These are phyloP conservation scores for Zygosaccharomyces rouxii DNA, from an alignment of 805 yeast species.

Conservation along the genomic window DNA sequence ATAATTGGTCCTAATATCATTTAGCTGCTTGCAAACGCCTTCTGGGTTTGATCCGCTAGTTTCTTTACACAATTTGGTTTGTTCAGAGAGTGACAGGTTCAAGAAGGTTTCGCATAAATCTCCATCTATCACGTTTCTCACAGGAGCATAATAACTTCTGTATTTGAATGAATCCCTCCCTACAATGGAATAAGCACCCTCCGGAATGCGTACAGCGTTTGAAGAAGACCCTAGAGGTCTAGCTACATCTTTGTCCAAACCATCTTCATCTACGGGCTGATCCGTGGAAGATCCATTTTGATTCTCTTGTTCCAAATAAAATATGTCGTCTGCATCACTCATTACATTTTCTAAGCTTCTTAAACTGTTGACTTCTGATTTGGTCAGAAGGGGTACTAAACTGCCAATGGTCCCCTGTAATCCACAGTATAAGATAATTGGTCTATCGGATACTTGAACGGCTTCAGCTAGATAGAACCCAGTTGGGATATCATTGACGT, in stretches of 20 bases:
- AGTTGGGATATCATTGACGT: slow-evolving; percentile 66
- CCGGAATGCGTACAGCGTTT: slow-evolving; percentile 8
- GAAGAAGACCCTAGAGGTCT: slow-evolving; percentile 7
- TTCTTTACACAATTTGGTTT: slow-evolving; percentile 28
- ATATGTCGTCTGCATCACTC: slow-evolving; percentile 27
- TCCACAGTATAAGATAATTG: slow-evolving; percentile 66
- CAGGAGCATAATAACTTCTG: slow-evolving; percentile 80
- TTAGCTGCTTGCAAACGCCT: slow-evolving; percentile 19
- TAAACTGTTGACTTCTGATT: slow-evolving; percentile 58
- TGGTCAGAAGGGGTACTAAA: slow-evolving; percentile 60
- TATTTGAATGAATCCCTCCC: slow-evolving; percentile 66
- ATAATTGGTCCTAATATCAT: slow-evolving; percentile 29
- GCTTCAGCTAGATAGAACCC: slow-evolving; percentile 45
- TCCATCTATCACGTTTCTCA: slow-evolving; percentile 76
- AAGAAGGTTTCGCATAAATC: slow-evolving; percentile 66
- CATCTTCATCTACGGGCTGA: slow-evolving; percentile 15
- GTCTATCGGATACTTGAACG: slow-evolving; percentile 45
- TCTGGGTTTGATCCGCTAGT: slow-evolving; percentile 37
- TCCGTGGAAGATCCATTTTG: slow-evolving; percentile 2
- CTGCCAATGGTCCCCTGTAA: slow-evolving; percentile 79
- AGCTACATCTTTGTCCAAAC: slow-evolving; percentile 19
- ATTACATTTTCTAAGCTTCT: slow-evolving; percentile 48
- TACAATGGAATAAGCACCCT: slow-evolving; percentile 39
- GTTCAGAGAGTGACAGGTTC: slow-evolving; percentile 23
- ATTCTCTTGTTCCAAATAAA: slow-evolving; percentile 13